Evolutionary conservation across 2,329 filamentous ascomycete species (phyloP), one percentile per base, ranked within the genome.

Genomic region (Pseudogymnoascus sp.): DNA sequence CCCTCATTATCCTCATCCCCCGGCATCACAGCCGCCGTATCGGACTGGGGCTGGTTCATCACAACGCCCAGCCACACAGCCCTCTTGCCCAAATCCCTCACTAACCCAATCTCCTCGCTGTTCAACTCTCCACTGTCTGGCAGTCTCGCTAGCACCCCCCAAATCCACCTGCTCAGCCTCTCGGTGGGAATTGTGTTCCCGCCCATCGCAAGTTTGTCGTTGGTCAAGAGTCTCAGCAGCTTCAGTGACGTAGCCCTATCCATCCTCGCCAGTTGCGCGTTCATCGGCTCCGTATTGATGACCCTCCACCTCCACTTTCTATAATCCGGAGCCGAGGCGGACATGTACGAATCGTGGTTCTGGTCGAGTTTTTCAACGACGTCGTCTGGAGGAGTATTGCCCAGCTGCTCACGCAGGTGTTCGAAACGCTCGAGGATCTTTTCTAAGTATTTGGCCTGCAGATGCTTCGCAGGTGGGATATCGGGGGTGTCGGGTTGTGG

Each of bases 71-170:
- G 19, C 71, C 68, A 86, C 73, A 88, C 85, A 0, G 92, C 92
- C 68, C 87, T 83, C 75, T 92, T 91, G 0, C 90, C 92, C 36
- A 98, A 75, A 65, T 95, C 90, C 61, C 93, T 82, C 28, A 97
- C 79, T 71, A 86, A 85, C 4, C 86, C 88, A 34, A 96, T 84
- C 71, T 95, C 89, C 48, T 86, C 83, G 67, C 90, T 89, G 66
- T 85, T 85, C 73, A 97, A 78, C 74, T 90, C 86, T 1, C 92
- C 92, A 8, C 85, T 78, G 37, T 90, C 89, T 0, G 90, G 87
- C 65, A 93, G 81, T 64, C 86, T 83, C 2, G 90, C 91, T 51
- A 97, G 79, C 64, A 96, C 76, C 0, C 89, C 87, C 93, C 92
- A 97, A 3, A 90, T 79, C 93, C 93, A 98, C 14, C 86, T 82